Evolutionary conservation across 2,329 filamentous ascomycete genomes (phyloP), one percentile per base, ranked within the genome.

Genomic region (Xylaria sp.): DNA sequence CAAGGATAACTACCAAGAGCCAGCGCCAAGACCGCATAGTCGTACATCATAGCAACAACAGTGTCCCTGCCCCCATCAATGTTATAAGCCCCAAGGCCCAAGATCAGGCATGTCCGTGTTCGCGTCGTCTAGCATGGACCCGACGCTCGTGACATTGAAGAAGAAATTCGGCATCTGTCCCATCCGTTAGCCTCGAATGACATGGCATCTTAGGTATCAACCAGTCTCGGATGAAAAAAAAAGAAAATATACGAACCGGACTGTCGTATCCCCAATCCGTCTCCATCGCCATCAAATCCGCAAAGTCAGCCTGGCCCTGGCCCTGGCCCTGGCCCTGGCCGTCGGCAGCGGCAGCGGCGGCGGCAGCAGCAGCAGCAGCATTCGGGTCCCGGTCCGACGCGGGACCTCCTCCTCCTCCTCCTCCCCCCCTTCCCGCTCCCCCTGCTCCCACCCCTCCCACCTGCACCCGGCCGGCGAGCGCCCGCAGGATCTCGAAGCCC

Each of bases 221-320:
- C 16, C 18, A 26, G 19, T 24, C 11, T 11, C 2, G 21, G 22
- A 2, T 11, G n/a, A 17, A 48, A n/a, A n/a, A n/a, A n/a, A n/a
- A n/a, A n/a, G n/a, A n/a, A n/a, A n/a, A n/a, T n/a, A n/a, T 19
- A 51, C 60, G 54, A 44, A 66, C 63, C 16, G 48, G 44, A 40
- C 17, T 48, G 29, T 66, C 60, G 1, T 55, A 73, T 26, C 72
- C 70, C 76, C 75, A 79, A 24, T 73, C 71, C n/a, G 70, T 71
- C 41, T 70, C 60, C 17, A 63, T 41, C 2, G 63, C 63, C 11
- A 68, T 62, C 5, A 68, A 42, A 7, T 59, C 57, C 13, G 68
- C 61, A 40, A 66, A 61, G 20, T 64, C 51, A 18, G 67, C 60
- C 42, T 66, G 60, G 4, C 49, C 43, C 11, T 50, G 48, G 7